Conservation (phyloP, 164 flowering plant genomes). For the Stephania cephalantha region DNA sequence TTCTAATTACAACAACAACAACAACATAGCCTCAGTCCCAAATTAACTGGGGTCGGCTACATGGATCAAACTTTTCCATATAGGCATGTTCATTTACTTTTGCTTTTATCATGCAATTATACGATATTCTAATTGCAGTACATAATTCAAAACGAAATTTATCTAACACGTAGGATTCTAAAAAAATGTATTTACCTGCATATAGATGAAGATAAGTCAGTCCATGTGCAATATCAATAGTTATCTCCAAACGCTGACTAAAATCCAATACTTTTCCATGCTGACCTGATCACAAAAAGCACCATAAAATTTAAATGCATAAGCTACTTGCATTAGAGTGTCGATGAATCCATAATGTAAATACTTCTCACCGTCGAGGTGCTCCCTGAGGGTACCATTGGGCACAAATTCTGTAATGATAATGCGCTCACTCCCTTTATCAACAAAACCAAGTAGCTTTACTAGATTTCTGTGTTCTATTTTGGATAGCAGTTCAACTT, state of each 20-base stretch:
- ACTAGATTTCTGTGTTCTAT: slow-evolving; percentile 89
- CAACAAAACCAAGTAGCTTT: slow-evolving; percentile 84
- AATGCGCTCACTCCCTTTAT: slow-evolving; percentile 78
- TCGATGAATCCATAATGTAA: neutral
- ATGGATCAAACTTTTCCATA: too few species aligned
- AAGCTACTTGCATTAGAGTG: slow-evolving; percentile 9
- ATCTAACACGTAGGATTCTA: neutral
- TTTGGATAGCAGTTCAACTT: slow-evolving; percentile 83
- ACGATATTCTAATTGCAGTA: neutral
- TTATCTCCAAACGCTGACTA: slow-evolving; percentile 77
- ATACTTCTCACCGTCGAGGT: slow-evolving; percentile 79
- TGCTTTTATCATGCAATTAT: too few species aligned
- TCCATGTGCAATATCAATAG: slow-evolving; percentile 89
- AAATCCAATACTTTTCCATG: slow-evolving; percentile 77
- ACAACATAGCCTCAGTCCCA: too few species aligned
- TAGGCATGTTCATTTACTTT: too few species aligned
- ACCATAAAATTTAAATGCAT: slow-evolving; percentile 7
- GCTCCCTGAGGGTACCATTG: slow-evolving; percentile 91
- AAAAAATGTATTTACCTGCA: slow-evolving; percentile 2
- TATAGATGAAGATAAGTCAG: slow-evolving; percentile 71
- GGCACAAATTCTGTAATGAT: slow-evolving; percentile 84
- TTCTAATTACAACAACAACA: too few species aligned
- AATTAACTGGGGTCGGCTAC: too few species aligned
- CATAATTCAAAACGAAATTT: neutral
- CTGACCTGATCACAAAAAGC: slow-evolving; percentile 43